Conservation (phyloP, 352 stramenopile genomes). For the Globisporangium yorkense region DNA sequence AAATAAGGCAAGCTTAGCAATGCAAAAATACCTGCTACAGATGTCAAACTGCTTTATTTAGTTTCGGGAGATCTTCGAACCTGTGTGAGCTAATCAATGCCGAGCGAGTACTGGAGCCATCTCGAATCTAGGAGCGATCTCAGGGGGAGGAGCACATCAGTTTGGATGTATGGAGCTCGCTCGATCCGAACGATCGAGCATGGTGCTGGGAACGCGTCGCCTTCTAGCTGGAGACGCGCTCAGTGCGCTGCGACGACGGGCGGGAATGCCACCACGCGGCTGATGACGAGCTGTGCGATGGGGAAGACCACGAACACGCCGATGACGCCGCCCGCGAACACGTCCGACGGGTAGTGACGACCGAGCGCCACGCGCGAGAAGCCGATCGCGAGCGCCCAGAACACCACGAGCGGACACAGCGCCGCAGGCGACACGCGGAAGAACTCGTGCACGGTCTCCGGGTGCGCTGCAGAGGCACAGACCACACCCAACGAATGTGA, state of each 20-base stretch:
- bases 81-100: background rate
- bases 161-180: no score
- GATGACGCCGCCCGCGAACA: conserved; percentile 56
- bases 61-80: background rate
- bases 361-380: conserved; percentile 79
- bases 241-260: background rate
- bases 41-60: background rate
- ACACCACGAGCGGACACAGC: conserved; percentile 31
- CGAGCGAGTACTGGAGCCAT: background rate
- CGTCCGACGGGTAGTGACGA: conserved; percentile 79
- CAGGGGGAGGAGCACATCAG: no score
- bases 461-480: conserved; percentile 17
- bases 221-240: background rate
- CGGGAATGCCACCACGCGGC: conserved; percentile 10
- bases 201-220: no score
- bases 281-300: conserved; percentile 31
- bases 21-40: background rate
- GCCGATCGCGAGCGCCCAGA: conserved; percentile 68
- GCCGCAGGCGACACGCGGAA: conserved; percentile 39
- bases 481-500: background rate
- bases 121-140: no score
- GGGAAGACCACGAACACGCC: conserved; percentile 57
- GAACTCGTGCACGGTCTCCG: conserved; percentile 37
- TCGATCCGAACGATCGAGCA: no score
- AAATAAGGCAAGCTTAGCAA: background rate